Percentiles rank a stretch among this genome's conserved stretches.
Evolutionary conservation across 176 grass and related monocot genomes (phyloP).

Genomic region (Sorghum bicolor): DNA sequence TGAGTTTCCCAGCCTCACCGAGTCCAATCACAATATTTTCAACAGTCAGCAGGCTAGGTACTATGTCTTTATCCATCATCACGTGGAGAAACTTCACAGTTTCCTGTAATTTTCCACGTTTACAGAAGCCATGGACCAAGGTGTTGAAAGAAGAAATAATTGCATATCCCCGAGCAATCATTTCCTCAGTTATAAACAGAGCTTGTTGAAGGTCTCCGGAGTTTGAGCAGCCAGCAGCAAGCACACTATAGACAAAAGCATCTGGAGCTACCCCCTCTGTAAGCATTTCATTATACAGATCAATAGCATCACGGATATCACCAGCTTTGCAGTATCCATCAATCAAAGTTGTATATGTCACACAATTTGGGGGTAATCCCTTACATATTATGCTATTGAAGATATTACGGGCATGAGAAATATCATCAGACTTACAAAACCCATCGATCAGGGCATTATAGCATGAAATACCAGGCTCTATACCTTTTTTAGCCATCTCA

Average conservation of each 20-base stretch:
- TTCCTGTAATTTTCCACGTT: slow-evolving; percentile 60
- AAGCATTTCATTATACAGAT: slow-evolving; percentile 70
- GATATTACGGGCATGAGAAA: slow-evolving; percentile 42
- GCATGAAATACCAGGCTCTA: slow-evolving; percentile 56
- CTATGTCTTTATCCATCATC: slow-evolving; percentile 53
- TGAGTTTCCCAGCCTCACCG: slow-evolving; percentile 35
- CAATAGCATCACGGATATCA: slow-evolving; percentile 45
- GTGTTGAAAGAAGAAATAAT: slow-evolving; percentile 45
- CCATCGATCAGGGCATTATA: slow-evolving; percentile 66
- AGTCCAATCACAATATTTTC: slow-evolving; percentile 42
- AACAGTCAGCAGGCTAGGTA: slow-evolving; percentile 32
- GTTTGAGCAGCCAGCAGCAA: slow-evolving; percentile 49
- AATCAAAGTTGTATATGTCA: slow-evolving; percentile 70
- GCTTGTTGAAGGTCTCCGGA: slow-evolving; percentile 29
- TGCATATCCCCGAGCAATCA: slow-evolving; percentile 31
- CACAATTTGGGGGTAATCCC: slow-evolving; percentile 53
- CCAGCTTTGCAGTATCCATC: slow-evolving; percentile 59
- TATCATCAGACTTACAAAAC: slow-evolving; percentile 60
- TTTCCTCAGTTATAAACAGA: slow-evolving; percentile 39
- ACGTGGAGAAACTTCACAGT: slow-evolving; percentile 39
- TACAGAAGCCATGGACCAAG: slow-evolving; percentile 58
- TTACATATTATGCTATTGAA: slow-evolving; percentile 42
- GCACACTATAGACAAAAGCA: slow-evolving; percentile 39
- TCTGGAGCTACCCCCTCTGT: slow-evolving; percentile 52
- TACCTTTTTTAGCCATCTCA: slow-evolving; percentile 65